Evolutionary conservation across 164 flowering plant genomes (phyloP), one percentile per base, ranked within the genome.

Genomic region (Magnolia sinica): DNA sequence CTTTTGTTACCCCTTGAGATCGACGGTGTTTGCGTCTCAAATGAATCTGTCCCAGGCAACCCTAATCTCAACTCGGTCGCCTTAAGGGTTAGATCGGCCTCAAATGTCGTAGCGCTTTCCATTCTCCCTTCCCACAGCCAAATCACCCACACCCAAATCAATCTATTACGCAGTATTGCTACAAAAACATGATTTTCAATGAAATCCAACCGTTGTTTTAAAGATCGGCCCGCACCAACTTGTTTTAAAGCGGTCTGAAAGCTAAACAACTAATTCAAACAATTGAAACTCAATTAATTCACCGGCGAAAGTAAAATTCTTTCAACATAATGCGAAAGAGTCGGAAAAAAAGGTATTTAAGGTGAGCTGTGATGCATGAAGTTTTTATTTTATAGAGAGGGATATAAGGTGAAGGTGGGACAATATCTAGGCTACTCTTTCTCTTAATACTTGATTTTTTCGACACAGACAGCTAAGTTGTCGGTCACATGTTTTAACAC

Each of bases 11-110:
- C 74, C 80, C 64, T 84, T 0, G 50, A 20, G 49, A 20, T 67
- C 45, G 80, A 37, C 51, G 69, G 19, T 11, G 64, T 45, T 64
- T 76, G 77, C 58, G 74, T 79, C 63, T 81, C 82, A 5, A 76
- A 8, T 1, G 76, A 79, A 37, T 81, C 76, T 2, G 74, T 75
- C 50, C 93, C 92, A 2, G 93, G 93, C 29, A 90, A 73, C 4
- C 92, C 93, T 73, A 91, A 64, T 66, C 91, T 83, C 3, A 91
- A 85, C 85, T 90, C 92, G 0, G 95, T 91, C 16, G 86, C 95
- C 68, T 87, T 83, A 13, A 88, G 85, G 76, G 87, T 86, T 22
- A 91, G 85, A 82, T 83, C 92, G 8, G 76, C 70, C 69, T 86
- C 84, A 14, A 71, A 83, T 16, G 22, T 72, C 11, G 50, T 73